These are phyloP conservation scores for Hypoxylon fragiforme DNA, from an alignment of 495 filamentous ascomycete species.

Conservation along the genomic window DNA sequence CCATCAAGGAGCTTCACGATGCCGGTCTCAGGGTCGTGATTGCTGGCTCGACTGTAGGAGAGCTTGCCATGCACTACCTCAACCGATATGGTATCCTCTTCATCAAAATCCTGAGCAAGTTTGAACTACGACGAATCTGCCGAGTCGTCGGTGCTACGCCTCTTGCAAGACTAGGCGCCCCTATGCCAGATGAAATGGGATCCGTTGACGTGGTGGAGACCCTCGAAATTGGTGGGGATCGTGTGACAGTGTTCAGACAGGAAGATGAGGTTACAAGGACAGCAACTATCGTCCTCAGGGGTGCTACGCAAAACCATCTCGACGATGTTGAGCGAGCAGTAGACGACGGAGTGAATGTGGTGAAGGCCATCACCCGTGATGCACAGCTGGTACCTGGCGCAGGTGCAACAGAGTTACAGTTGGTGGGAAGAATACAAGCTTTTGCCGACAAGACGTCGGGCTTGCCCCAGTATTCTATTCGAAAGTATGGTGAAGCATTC, in stretches of 20 bases:
- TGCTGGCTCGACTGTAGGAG: conserved; percentile 87
- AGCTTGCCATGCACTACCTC: conserved; percentile 95
- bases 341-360: conserved; percentile 97
- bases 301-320: conserved; percentile 96
- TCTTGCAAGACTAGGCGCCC: conserved; percentile 90
- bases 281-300: conserved; percentile 91
- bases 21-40: conserved; percentile 90
- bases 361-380: conserved; percentile 97
- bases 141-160: conserved; percentile 96
- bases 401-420: conserved; percentile 92
- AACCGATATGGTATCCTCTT: conserved; percentile 95
- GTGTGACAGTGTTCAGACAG: conserved; percentile 97
- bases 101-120: conserved; percentile 98
- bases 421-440: conserved; percentile 86
- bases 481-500: conserved; percentile 96
- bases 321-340: conserved; percentile 97
- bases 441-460: conserved; percentile 91
- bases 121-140: conserved; percentile 90
- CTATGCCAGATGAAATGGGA: conserved; percentile 99
- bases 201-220: conserved; percentile 94
- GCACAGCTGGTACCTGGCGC: conserved; percentile 89
- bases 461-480: conserved; percentile 90
- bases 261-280: conserved; percentile 91
- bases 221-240: conserved; percentile 96
- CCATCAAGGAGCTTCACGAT: conserved; percentile 94